Evolutionary conservation across 371 early-diverging fungal species (phyloP).

Genomic region (Mucor saturninus): DNA sequence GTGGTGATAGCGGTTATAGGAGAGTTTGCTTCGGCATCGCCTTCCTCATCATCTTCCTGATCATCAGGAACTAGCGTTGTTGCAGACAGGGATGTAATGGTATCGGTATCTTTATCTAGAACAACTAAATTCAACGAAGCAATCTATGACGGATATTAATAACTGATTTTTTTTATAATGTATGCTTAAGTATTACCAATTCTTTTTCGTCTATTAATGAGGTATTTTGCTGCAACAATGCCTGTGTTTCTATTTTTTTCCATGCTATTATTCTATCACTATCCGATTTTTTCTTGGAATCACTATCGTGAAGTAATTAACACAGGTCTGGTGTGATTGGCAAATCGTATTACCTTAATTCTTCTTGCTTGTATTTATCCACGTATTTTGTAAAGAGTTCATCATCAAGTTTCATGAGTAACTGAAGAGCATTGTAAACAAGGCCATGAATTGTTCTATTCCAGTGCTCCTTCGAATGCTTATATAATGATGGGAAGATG

Average conservation of each 20-base stretch:
- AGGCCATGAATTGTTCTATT: conserved; percentile 95
- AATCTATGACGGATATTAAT: background rate
- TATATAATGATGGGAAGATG: conserved; percentile 89
- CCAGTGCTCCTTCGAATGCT: conserved; percentile 95
- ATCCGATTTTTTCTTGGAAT: background rate
- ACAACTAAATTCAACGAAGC: background rate
- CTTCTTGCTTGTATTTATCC: conserved; percentile 72
- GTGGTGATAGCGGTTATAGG: background rate
- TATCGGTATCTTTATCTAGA: background rate
- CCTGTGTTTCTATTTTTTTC: conserved; percentile 12
- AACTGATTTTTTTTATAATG: background rate
- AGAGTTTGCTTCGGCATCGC: too few relatives aligned
- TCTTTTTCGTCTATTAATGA: background rate
- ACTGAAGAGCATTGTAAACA: conserved; percentile 90
- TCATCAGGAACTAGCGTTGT: background rate
- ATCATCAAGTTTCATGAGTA: conserved; percentile 91
- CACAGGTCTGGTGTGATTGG: too few relatives aligned
- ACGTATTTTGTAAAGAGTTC: conserved; percentile 90
- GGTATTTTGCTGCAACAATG: conserved; percentile 1
- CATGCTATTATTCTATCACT: conserved; percentile 14
- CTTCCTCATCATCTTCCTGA: background rate
- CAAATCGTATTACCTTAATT: conserved; percentile 7
- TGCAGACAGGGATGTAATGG: background rate
- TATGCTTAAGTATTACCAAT: background rate
- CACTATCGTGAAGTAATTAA: background rate